Percentiles rank a stretch among this genome's conserved stretches.
Evolutionary conservation across 257 asterid species (phyloP).

Genomic region (Apocynum venetum): DNA sequence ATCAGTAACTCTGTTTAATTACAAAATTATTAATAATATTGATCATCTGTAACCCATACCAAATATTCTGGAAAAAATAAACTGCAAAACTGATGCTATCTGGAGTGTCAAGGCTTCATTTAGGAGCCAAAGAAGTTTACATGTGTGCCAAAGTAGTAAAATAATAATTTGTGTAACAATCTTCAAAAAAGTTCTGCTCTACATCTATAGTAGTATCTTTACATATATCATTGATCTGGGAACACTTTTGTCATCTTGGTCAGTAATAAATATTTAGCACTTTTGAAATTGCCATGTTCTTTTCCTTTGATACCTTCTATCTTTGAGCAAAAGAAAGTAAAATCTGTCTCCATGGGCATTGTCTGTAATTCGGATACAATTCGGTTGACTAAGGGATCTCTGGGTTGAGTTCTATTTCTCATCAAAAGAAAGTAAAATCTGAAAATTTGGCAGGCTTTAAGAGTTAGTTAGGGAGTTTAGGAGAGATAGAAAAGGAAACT

Average conservation of each 20-base stretch:
- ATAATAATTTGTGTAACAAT: neutral
- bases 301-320: neutral
- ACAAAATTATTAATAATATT: neutral
- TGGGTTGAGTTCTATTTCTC: too few species aligned
- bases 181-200: neutral
- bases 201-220: neutral
- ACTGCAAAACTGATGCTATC: neutral
- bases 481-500: too few species aligned
- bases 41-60: neutral
- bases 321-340: too few species aligned
- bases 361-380: too few species aligned
- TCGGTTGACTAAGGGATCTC: too few species aligned
- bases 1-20: conserved; percentile 46
- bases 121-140: neutral
- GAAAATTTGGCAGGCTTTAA: too few species aligned
- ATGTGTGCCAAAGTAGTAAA: neutral
- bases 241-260: neutral
- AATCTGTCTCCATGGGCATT: too few species aligned
- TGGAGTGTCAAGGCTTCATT: neutral
- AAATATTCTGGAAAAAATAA: neutral
- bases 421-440: too few species aligned
- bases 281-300: neutral
- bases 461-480: too few species aligned
- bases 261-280: neutral
- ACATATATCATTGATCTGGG: neutral